These are phyloP conservation scores for Inosperma sp. DNA, from an alignment of 768 basidiomycete species.

Conservation along the genomic window DNA sequence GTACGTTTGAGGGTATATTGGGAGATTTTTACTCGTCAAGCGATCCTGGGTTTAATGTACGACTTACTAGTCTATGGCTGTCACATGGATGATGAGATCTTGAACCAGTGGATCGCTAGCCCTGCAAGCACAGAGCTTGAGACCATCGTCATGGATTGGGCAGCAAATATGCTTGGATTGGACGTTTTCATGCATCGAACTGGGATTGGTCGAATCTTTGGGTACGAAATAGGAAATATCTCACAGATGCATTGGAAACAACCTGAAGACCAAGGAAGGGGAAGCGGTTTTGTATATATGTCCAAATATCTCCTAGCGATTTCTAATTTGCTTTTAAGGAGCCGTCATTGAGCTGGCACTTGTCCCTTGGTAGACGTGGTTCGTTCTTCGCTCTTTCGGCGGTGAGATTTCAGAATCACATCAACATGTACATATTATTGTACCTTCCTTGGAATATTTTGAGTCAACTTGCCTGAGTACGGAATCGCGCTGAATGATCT, in stretches of 20 bases:
- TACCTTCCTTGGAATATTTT: not conserved
- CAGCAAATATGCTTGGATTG: conserved; percentile 78
- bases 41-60: conserved; percentile 85
- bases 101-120: conserved; percentile 72
- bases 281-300: conserved; percentile 65
- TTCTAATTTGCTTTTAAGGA: conserved; percentile 45
- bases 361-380: conserved; percentile 85
- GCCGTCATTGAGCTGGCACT: conserved; percentile 87
- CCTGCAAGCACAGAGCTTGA: conserved; percentile 93
- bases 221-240: conserved; percentile 66
- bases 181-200: conserved; percentile 68
- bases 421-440: conserved; percentile 43
- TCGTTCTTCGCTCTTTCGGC: conserved; percentile 82
- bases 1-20: conserved; percentile 76
- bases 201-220: conserved; percentile 81
- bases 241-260: conserved; percentile 80
- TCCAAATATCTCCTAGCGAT: too few species aligned
- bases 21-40: conserved; percentile 79
- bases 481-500: conserved; percentile 55
- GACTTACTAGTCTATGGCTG: conserved; percentile 15
- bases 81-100: not conserved
- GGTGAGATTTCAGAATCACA: conserved; percentile 72
- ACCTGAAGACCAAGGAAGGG: conserved; percentile 71
- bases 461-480: conserved; percentile 38
- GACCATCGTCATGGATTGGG: conserved; percentile 87